These are phyloP conservation scores for Pecoramyces ruminantium DNA, from an alignment of 192 early-diverging fungal species.

Conservation along the genomic window DNA sequence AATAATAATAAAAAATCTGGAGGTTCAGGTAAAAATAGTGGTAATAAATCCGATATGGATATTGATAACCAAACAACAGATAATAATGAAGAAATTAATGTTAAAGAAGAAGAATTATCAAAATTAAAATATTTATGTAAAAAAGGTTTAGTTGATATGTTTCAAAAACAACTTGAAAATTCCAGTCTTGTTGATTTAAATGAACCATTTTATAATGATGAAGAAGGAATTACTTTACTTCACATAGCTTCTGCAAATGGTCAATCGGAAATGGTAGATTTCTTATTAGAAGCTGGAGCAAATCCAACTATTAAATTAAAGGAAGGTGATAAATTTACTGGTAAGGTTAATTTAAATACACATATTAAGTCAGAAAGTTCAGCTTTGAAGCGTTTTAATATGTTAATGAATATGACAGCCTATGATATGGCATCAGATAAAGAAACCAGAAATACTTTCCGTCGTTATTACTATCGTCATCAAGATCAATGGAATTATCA, in stretches of 20 bases:
- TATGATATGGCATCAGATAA: conserved; percentile 60
- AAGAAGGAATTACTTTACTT: conserved; percentile 31
- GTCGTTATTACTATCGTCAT: conserved; percentile 39
- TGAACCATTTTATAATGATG: conserved; percentile 4
- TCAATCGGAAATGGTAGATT: conserved; percentile 34
- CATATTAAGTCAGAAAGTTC: not conserved
- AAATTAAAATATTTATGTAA: conserved; percentile 12
- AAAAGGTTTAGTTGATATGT: not conserved
- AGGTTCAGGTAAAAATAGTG: conserved; percentile 37
- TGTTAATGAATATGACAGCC: not conserved
- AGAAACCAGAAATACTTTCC: conserved; percentile 51
- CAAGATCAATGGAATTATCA: conserved; percentile 51
- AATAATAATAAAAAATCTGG: conserved; percentile 20
- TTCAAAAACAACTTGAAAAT: not conserved
- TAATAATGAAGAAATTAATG: conserved; percentile 12
- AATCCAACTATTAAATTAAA: conserved; percentile 42
- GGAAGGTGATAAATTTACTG: not conserved
- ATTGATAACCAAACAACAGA: conserved; percentile 20
- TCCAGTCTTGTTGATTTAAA: not conserved
- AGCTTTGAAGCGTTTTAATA: not conserved
- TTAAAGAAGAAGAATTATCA: conserved; percentile 14
- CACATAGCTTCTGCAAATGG: conserved; percentile 56
- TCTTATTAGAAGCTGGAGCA: conserved; percentile 50
- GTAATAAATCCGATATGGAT: conserved; percentile 36
- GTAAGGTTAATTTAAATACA: not conserved